Base-by-base conservation (phyloP, 495 filamentous ascomycete species). In the Schizothecium vesticola region DNA sequence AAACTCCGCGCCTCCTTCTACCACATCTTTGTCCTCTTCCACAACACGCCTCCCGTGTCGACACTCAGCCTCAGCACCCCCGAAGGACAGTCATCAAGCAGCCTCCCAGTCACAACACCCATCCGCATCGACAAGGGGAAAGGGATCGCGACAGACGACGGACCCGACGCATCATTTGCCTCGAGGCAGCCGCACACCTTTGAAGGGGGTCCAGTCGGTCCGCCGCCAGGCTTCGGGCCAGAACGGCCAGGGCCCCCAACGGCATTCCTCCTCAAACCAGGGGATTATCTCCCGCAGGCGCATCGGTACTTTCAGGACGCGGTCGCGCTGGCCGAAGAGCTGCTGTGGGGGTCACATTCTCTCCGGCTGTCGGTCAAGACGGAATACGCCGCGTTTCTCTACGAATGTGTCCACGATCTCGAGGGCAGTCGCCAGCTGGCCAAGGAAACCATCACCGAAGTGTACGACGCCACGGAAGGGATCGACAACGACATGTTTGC, bases 21-120 rank as follows among this genome's bases (percentile, higher is more conserved):
- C 72, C 95, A 99, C 80, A 92, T 99, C 67, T 97, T 96, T 75
- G 96, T 97, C 63, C 85, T 97, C 19, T 99, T 97, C 75, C 92
- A 97, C 80, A 97, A 97, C 78, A 80, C 82, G 7, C 85, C 85
- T 1, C 75, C 80, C 0, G 79, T 87, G 2, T 82, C 81, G 2
- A 61, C 73, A 24, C 76, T 81, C 71, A 77, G 75, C 21, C 61
- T 76, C 59, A 73, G 69, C 61, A 78, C 75, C 0, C 77, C 78
- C 16, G 77, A 80, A 36, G 56, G 61, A 12, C 74, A 75, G 25
- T 65, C 64, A 11, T 65, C 70, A 16, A 68, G 72, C 63, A 70
- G 74, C 22, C 69, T 74, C 3, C 71, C 76, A 8, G 73, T 69
- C 8, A 59, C 73, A 24, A 36, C 70, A 21, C 68, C 76, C 16